Percentiles rank a stretch among this genome's conserved stretches.
Conservation (phyloP, 2,329 filamentous ascomycete genomes). For the Fusarium liriodendri region DNA sequence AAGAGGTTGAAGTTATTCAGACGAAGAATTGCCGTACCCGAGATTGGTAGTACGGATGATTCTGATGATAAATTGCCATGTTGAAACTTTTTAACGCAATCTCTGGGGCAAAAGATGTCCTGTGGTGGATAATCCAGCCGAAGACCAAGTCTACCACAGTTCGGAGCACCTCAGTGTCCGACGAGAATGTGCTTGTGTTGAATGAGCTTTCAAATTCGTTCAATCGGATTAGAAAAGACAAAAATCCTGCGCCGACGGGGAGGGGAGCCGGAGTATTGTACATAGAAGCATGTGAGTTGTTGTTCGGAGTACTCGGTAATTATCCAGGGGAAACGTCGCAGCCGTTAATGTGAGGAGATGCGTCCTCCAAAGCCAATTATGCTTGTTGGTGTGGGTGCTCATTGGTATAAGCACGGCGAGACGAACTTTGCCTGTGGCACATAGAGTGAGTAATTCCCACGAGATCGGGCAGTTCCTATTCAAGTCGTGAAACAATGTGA, state of each 20-base stretch:
- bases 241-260: background rate
- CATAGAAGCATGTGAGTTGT: background rate
- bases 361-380: slow-evolving; percentile 1
- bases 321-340: slow-evolving; percentile 20
- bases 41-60: background rate
- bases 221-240: background rate
- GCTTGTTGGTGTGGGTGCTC: background rate
- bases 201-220: background rate
- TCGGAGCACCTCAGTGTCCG: background rate
- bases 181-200: background rate
- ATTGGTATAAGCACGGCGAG: background rate
- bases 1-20: background rate
- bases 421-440: background rate
- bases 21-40: background rate
- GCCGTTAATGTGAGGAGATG: background rate
- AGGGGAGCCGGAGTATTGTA: background rate
- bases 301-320: slow-evolving; percentile 22
- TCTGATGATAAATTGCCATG: background rate
- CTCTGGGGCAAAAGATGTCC: background rate
- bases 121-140: background rate
- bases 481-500: background rate
- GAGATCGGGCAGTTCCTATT: background rate
- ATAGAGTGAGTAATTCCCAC: slow-evolving; percentile 5
- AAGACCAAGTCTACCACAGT: background rate
- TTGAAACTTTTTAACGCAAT: background rate